Evolutionary conservation across 805 yeast genomes (phyloP), one percentile per base, ranked within the genome.

Genomic region (Candida koratica): DNA sequence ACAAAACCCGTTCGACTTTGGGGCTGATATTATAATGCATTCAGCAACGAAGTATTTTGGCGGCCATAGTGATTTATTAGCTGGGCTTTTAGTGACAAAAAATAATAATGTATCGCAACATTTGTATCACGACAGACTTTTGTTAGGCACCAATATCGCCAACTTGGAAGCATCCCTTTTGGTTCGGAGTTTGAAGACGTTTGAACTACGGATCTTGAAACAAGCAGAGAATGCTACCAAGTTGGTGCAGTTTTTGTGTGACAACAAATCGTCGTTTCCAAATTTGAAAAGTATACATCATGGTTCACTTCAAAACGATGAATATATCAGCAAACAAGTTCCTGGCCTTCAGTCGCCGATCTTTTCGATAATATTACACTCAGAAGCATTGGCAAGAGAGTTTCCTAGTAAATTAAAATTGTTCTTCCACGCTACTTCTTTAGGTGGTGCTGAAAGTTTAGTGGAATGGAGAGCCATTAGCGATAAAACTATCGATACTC

Each of bases 41-140:
- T 86, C 96, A 1, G 96, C 88, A 1, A 89, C 96, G 1, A 89
- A 89, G 56, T 90, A 82, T 61, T 82, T 87, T 52, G 96, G 95
- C 25, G 97, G 97, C n/a, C 96, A 89, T 60, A 84, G 95, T 5
- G 97, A 89, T 56, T 63, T 88, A 28, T 65, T 89, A 34, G 88
- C 95, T 4, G 97, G 97, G 22, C 67, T 82, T 9, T 60, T 88
- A 13, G 77, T 80, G 13, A 79, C 84, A n/a, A 79, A 81, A 52
- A 76, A 76, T 41, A 46, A 51, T 6, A 58, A 63, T 2, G 67
- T 67, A 5, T 71, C 73, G 38, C 47, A 61, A 15, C 52, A 63
- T 28, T 66, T 89, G 42, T 57, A 68, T 4, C 57, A 54, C 0
- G 96, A 89, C 48, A 71, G 97, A 49, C 58, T 78, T 6, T 71